Conservation (phyloP, 768 basidiomycete genomes). For the Myochromella boudieri region DNA sequence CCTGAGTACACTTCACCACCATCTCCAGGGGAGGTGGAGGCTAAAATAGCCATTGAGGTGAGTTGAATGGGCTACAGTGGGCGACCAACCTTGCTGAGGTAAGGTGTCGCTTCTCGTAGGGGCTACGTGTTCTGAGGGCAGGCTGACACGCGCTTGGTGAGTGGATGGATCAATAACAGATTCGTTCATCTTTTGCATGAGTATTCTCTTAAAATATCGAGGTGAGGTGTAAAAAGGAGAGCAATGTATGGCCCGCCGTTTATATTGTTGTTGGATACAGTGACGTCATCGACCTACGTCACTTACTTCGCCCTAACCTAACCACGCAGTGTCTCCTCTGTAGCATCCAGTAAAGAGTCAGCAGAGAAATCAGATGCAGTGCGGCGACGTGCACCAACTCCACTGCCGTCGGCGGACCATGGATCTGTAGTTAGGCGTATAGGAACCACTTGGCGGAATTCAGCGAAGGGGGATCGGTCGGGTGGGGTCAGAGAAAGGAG, state of each 20-base stretch:
- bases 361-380: slow-evolving; percentile 13
- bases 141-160: slow-evolving; percentile 10
- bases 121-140: slow-evolving; percentile 25
- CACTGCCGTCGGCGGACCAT: slow-evolving; percentile 44
- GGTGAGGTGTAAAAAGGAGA: no score
- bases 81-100: slow-evolving; percentile 37
- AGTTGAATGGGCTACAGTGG: background rate
- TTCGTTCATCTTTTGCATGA: no score
- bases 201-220: no score
- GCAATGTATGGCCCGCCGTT: no score
- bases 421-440: slow-evolving; percentile 64
- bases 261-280: no score
- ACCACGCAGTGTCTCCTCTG: slow-evolving; percentile 6
- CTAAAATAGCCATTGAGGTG: slow-evolving; percentile 18
- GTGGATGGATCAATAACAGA: slow-evolving; percentile 5
- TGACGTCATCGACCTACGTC: slow-evolving; percentile 14
- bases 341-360: slow-evolving; percentile 8
- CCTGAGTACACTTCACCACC: slow-evolving; percentile 28
- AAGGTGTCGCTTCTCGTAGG: slow-evolving; percentile 26
- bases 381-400: slow-evolving; percentile 20
- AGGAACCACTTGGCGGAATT: slow-evolving; percentile 62
- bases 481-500: slow-evolving; percentile 62
- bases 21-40: slow-evolving; percentile 33
- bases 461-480: slow-evolving; percentile 52
- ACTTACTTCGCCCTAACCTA: slow-evolving; percentile 1